Percentiles rank a stretch among this genome's conserved stretches.
Conservation (phyloP, 306 rosid species). For the Leucaena leucocephala region DNA sequence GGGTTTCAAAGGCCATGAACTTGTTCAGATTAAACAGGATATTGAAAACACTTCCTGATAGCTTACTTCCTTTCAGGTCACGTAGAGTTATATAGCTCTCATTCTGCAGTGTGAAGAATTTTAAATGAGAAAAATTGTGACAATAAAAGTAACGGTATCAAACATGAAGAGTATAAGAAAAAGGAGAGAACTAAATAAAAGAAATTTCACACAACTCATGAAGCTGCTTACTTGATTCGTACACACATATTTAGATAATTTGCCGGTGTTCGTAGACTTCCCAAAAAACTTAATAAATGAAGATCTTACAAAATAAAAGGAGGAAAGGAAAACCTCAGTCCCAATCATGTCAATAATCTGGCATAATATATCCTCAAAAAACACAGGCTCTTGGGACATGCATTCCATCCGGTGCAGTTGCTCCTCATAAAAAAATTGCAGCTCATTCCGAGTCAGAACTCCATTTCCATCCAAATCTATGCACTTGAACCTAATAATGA, state of each 20-base stretch:
- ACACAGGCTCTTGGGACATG: slow-evolving; percentile 99
- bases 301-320: slow-evolving; percentile 32
- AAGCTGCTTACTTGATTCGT: slow-evolving; percentile 19
- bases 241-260: slow-evolving; percentile 5
- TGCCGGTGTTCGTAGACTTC: slow-evolving; percentile 16
- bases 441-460: slow-evolving; percentile 85
- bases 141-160: slow-evolving; percentile 18
- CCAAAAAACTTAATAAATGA: slow-evolving; percentile 29
- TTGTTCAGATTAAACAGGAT: slow-evolving; percentile 96
- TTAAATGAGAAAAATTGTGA: slow-evolving; percentile 24
- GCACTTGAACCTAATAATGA: slow-evolving; percentile 88
- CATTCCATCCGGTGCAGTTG: slow-evolving; percentile 99
- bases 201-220: not conserved
- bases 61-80: slow-evolving; percentile 93
- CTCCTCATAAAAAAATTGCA: slow-evolving; percentile 99
- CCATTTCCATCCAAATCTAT: slow-evolving; percentile 98
- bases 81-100: slow-evolving; percentile 67
- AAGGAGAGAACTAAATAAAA: slow-evolving; percentile 28
- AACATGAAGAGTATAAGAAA: not conserved
- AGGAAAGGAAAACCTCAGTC: slow-evolving; percentile 76
- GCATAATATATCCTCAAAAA: slow-evolving; percentile 97
- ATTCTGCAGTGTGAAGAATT: slow-evolving; percentile 54
- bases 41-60: slow-evolving; percentile 96
- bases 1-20: slow-evolving; percentile 99
- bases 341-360: slow-evolving; percentile 96